Conservation (phyloP, 345 rosid species). For the Passiflora organensis region DNA sequence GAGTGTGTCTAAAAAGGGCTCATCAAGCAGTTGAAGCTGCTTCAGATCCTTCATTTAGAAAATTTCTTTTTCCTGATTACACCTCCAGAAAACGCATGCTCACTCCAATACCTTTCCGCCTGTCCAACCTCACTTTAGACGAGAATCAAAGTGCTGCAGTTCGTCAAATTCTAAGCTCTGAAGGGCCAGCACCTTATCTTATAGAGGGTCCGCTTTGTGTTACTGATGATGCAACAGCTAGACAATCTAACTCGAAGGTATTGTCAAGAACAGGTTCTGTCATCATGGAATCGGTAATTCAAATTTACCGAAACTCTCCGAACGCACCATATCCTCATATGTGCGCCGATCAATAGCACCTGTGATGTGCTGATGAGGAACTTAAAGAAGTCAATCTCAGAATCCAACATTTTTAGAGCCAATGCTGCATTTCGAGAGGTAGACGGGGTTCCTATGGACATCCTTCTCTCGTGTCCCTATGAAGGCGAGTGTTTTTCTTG, state of each 20-base stretch:
- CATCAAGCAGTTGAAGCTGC: constrained; percentile 39
- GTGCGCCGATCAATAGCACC: constrained; percentile 32
- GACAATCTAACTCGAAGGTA: neutral
- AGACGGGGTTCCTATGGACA: constrained; percentile 23
- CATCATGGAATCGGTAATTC: constrained; percentile 19
- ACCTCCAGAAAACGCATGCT: neutral
- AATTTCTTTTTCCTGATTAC: constrained; percentile 28
- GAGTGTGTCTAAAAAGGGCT: constrained; percentile 36
- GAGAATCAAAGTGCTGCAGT: constrained; percentile 13
- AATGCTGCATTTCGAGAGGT: constrained; percentile 41
- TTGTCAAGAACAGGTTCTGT: constrained; percentile 27
- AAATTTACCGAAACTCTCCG: constrained; percentile 13
- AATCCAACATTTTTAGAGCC: constrained; percentile 25
- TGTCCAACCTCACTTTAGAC: constrained; percentile 6
- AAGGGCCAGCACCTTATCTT: constrained; percentile 28
- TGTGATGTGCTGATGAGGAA: constrained; percentile 30
- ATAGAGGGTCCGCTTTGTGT: constrained; percentile 27
- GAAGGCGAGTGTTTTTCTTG: constrained; percentile 24
- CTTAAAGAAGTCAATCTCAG: constrained; percentile 25
- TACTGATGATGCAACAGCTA: neutral
- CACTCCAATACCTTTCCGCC: neutral
- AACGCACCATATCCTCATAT: constrained; percentile 22
- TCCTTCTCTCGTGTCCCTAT: constrained; percentile 25
- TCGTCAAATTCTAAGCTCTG: constrained; percentile 13
- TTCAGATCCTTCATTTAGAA: constrained; percentile 16